Base-by-base conservation (phyloP, 2,329 filamentous ascomycete species). In the Thielaviopsis punctulata region DNA sequence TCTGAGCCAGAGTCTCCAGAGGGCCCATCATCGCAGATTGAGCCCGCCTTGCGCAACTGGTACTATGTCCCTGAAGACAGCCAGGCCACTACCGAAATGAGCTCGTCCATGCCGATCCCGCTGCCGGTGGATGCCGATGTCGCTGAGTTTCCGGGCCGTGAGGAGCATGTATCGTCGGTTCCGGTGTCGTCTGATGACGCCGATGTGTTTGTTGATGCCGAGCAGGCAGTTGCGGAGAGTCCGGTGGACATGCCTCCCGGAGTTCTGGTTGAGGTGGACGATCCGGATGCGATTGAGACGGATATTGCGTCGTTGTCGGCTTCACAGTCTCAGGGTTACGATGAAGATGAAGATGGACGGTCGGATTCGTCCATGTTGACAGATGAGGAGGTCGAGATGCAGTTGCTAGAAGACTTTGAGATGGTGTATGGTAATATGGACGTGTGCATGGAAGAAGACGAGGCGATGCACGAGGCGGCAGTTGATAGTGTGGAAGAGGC, bases 131-230 rank as follows among this genome's bases (percentile, higher is more conserved):
- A 41, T 4, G 39, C 30, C 2, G 45, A 50, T 8, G 51, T 67
- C 66, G 46, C 65, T 64, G n/a, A 66, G n/a, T 10, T 18, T 2
- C 13, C n/a, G 9, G 36, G 18, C 15, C 9, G 18, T 15, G n/a
- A 18, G 36, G 15, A 41, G n/a, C n/a, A 19, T 7, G 12, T 18
- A 15, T 41, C 36, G 6, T n/a, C 36, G n/a, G 5, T 19, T 2
- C 36, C 36, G 2, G n/a, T 18, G n/a, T 2, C 36, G 9, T n/a
- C 36, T 5, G n/a, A 41, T 9, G 36, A 41, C 33, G 6, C n/a
- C 19, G n/a, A 41, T n/a, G 33, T n/a, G 3, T 9, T 9, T 41
- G 2, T 41, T 19, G n/a, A 41, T n/a, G 12, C n/a, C n/a, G n/a
- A 49, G 10, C 18, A 33, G 18, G 21, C 25, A 18, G 18, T 36